Evolutionary conservation across 2,329 filamentous ascomycete genomes (phyloP), one percentile per base, ranked within the genome.

Genomic region (Calonectria ilicicola): DNA sequence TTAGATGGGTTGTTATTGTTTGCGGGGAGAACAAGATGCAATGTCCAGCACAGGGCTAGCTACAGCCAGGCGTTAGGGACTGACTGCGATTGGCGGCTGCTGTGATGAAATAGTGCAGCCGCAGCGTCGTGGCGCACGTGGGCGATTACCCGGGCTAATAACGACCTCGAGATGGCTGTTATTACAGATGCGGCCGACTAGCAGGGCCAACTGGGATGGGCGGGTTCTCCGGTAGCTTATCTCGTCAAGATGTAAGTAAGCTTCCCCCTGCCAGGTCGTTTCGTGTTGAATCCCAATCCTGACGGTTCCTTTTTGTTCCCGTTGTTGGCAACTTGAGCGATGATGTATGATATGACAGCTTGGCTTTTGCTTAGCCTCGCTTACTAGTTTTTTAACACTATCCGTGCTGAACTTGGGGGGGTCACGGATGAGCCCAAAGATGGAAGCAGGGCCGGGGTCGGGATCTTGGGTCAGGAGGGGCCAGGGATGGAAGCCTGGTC

Each of bases 101-200:
- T 74, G 78, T 80, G 78, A 80, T 78, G 68, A 79, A 72, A 72
- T 68, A 47, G 69, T 63, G 46, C 68, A 77, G 76, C 72, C 72
- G 77, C 78, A 80, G 78, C 66, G 75, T 65, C 65, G 72, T 68
- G 71, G 65, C 67, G 72, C 78, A 80, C 78, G 78, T 78, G 78
- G 70, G 70, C 67, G 74, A 76, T 56, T 64, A 67, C 68, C 72
- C 35, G 51, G 58, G 65, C 72, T 69, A 74, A 74, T 74, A 66
- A 49, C 46, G 17, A 56, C 38, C 38, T n/a, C 64, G 35, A 64
- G 51, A 42, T 38, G 46, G 47, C 35, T 46, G 46, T 65, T 69
- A n/a, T 62, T 40, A 60, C 29, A 49, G 42, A 74, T 74, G 72
- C 69, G 56, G 63, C 15, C 74, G 65, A 62, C 70, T 72, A 73